These are phyloP conservation scores for Paramecium primaurelia DNA, from an alignment of 73 alveolate genomes.

Conservation along the genomic window DNA sequence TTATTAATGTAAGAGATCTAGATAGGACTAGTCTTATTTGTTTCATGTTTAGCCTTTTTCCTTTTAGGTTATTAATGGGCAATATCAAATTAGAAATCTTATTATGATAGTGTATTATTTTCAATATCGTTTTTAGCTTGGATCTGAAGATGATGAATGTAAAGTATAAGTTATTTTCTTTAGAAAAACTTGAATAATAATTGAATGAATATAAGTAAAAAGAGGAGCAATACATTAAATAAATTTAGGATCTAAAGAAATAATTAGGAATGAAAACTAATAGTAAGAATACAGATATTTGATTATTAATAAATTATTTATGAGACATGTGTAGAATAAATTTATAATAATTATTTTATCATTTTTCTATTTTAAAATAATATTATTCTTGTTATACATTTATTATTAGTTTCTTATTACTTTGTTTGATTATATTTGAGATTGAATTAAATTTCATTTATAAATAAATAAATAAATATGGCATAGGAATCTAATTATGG, in stretches of 20 bases:
- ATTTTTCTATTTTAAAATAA: no score
- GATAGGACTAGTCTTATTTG: background rate
- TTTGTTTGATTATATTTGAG: background rate
- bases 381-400: background rate
- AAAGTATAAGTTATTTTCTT: background rate
- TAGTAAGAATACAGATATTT: background rate
- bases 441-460: background rate
- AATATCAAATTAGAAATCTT: background rate
- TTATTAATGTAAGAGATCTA: background rate
- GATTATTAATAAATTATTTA: background rate
- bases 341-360: background rate
- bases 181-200: background rate
- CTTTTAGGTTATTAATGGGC: background rate
- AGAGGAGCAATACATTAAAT: background rate
- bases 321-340: background rate
- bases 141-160: conserved; percentile 13
- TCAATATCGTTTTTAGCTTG: background rate
- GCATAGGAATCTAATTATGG: conserved; percentile 22
- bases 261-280: background rate
- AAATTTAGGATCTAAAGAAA: background rate
- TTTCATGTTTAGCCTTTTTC: background rate
- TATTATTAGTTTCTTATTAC: background rate
- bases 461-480: background rate
- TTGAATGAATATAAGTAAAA: background rate
- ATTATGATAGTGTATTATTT: background rate